Evolutionary conservation across 129 eudicot species (phyloP).

Genomic region (Logfia minima): DNA sequence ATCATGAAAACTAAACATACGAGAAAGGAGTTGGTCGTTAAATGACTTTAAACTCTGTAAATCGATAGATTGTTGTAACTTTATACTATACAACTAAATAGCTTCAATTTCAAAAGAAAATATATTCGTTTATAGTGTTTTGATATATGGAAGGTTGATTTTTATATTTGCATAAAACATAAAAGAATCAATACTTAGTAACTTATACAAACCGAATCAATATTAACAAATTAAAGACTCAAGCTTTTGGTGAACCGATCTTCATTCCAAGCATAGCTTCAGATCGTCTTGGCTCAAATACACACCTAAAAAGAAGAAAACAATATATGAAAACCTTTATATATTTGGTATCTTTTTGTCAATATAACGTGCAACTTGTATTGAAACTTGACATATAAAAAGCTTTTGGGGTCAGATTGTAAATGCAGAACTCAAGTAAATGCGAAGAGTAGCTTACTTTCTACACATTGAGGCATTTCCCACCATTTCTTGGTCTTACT

Average conservation of each 20-base stretch:
- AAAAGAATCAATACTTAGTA: conserved; percentile 6
- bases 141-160: not conserved
- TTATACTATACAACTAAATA: too few relatives aligned
- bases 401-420: conserved; percentile 10
- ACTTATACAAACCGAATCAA: not conserved
- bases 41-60: not conserved
- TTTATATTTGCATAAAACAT: conserved; percentile 21
- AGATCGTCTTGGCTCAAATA: conserved; percentile 13
- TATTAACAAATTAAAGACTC: conserved; percentile 3
- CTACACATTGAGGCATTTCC: conserved; percentile 22
- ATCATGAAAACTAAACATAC: not conserved
- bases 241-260: conserved; percentile 10
- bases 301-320: conserved; percentile 14
- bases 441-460: conserved; percentile 25
- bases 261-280: conserved; percentile 24
- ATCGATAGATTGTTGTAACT: not conserved
- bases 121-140: not conserved
- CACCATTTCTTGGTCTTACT: conserved; percentile 31
- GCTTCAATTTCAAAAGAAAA: too few relatives aligned
- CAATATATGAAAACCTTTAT: not conserved
- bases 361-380: not conserved
- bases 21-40: not conserved
- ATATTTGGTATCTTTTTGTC: not conserved
- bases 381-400: not conserved
- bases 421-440: not conserved